phyloP scores from a whole-genome alignment of 345 rosid genomes.

The Moricandia arvensis region DNA sequence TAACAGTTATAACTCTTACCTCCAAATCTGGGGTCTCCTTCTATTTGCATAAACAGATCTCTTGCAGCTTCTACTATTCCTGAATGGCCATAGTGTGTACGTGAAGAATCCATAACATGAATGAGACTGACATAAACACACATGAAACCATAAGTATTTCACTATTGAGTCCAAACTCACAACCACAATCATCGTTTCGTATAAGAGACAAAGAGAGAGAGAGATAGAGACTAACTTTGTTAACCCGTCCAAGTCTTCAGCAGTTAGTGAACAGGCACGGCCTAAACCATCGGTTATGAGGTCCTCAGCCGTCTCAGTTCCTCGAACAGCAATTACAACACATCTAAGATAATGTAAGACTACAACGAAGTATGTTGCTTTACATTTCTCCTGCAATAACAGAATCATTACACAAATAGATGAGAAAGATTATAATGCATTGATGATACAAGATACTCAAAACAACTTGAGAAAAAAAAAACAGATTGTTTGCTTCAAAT shows the following conservation, averaged over 20 bases:
- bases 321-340: conserved; percentile 80
- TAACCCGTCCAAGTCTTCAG: conserved; percentile 75
- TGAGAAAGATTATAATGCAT: conserved; percentile 9
- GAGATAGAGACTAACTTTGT: conserved; percentile 50
- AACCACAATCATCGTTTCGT: background rate
- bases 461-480: background rate
- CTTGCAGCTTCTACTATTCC: conserved; percentile 86
- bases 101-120: conserved; percentile 49
- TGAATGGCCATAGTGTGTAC: conserved; percentile 75
- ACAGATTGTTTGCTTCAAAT: background rate
- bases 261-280: conserved; percentile 57
- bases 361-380: conserved; percentile 87
- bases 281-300: conserved; percentile 94
- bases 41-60: conserved; percentile 78
- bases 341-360: conserved; percentile 70
- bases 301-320: conserved; percentile 96
- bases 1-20: conserved; percentile 36
- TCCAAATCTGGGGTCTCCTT: conserved; percentile 53
- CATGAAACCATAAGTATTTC: background rate
- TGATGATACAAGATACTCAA: background rate
- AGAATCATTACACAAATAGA: background rate
- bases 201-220: background rate
- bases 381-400: conserved; percentile 59
- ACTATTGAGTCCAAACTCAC: background rate
- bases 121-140: conserved; percentile 36